Conservation (phyloP, 108 stramenopile genomes). For the Mayamaea pseudoterrestris region DNA sequence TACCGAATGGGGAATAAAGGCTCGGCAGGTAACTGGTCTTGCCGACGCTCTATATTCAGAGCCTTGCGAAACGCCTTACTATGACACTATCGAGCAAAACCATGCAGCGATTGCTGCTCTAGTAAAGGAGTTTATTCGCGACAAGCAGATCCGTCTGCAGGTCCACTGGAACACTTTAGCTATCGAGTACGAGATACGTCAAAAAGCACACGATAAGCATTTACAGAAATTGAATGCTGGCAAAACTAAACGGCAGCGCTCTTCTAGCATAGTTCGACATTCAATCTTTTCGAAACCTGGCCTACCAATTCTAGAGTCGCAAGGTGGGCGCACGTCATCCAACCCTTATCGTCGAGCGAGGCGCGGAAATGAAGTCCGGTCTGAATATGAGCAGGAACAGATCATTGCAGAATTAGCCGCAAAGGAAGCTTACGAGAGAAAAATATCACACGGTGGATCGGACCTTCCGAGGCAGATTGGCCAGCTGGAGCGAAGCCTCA, state of each 20-base stretch:
- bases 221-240: constrained; percentile 23
- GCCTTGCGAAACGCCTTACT: constrained; percentile 57
- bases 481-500: constrained; percentile 43
- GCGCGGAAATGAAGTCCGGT: constrained; percentile 55
- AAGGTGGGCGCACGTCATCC: constrained; percentile 28
- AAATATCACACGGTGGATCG: constrained; percentile 68
- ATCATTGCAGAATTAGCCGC: constrained; percentile 81
- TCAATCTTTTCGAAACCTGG: not conserved
- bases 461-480: constrained; percentile 52
- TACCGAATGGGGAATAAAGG: constrained; percentile 53
- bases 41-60: constrained; percentile 60
- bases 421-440: constrained; percentile 75
- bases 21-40: constrained; percentile 55
- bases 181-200: constrained; percentile 56
- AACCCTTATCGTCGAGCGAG: constrained; percentile 78
- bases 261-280: not conserved
- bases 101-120: constrained; percentile 36
- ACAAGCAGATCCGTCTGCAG: constrained; percentile 35
- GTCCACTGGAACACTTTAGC: constrained; percentile 51
- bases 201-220: constrained; percentile 35
- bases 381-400: constrained; percentile 85
- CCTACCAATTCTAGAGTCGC: constrained; percentile 15
- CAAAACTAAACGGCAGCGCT: constrained; percentile 8
- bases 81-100: constrained; percentile 26
- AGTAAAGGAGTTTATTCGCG: constrained; percentile 56